phyloP scores from a whole-genome alignment of 2,329 filamentous ascomycete species.

The Neurospora sp. region DNA sequence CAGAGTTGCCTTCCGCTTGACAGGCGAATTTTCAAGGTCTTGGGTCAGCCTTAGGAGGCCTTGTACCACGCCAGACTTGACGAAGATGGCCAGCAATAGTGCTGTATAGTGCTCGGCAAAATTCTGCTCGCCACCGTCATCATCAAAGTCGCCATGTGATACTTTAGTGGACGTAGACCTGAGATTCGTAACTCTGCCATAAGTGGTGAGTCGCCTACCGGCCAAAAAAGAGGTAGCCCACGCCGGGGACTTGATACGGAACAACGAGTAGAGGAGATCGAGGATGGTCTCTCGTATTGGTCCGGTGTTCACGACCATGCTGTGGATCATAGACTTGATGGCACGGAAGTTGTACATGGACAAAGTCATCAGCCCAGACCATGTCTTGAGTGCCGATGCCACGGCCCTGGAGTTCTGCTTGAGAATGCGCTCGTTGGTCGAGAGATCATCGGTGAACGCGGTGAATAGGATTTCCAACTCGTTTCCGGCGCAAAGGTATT shows the following conservation, averaged over 20 bases:
- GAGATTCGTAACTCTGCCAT: slow-evolving; percentile 84
- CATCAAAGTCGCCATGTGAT: slow-evolving; percentile 47
- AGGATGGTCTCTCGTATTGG: slow-evolving; percentile 65
- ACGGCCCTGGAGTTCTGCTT: slow-evolving; percentile 92
- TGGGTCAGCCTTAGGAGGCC: slow-evolving; percentile 55
- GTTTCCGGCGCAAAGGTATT: slow-evolving; percentile 77
- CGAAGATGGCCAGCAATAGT: slow-evolving; percentile 72
- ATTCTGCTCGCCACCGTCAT: slow-evolving; percentile 64
- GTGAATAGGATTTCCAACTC: slow-evolving; percentile 86
- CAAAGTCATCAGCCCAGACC: slow-evolving; percentile 83
- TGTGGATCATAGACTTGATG: slow-evolving; percentile 66
- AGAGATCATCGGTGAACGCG: slow-evolving; percentile 76
- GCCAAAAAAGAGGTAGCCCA: slow-evolving; percentile 96
- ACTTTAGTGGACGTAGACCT: slow-evolving; percentile 49
- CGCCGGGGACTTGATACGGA: slow-evolving; percentile 85
- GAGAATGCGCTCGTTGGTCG: slow-evolving; percentile 50
- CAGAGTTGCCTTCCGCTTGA: slow-evolving; percentile 83
- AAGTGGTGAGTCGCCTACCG: slow-evolving; percentile 85
- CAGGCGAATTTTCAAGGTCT: slow-evolving; percentile 54
- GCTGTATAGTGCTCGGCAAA: slow-evolving; percentile 93
- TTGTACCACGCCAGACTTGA: slow-evolving; percentile 67
- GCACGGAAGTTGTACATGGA: slow-evolving; percentile 83
- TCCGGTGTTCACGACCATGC: slow-evolving; percentile 48
- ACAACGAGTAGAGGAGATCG: slow-evolving; percentile 68
- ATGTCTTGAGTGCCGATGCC: slow-evolving; percentile 80